phyloP scores from a whole-genome alignment of 2,329 filamentous ascomycete genomes.

The Epichloe sp. region DNA sequence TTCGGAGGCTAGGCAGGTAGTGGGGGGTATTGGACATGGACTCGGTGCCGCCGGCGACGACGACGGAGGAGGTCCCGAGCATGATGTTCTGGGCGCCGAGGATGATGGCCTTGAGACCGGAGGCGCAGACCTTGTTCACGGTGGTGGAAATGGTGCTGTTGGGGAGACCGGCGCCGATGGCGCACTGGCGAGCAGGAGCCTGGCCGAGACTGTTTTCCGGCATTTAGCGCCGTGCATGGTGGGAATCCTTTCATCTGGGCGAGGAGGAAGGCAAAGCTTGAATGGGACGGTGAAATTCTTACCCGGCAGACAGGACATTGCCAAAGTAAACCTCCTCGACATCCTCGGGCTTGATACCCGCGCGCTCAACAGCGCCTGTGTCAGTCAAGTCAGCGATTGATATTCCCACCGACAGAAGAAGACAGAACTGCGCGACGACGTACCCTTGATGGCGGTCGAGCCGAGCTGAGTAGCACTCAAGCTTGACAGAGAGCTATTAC shows the following conservation, averaged over 20 bases:
- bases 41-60: constrained; percentile 90
- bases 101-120: constrained; percentile 84
- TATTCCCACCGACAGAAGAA: background rate
- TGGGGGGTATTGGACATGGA: constrained; percentile 98
- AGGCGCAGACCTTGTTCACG: constrained; percentile 98
- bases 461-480: constrained; percentile 79
- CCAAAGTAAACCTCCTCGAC: constrained; percentile 97
- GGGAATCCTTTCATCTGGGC: background rate
- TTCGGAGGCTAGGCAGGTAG: constrained; percentile 81
- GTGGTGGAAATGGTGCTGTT: constrained; percentile 76
- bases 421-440: constrained; percentile 9
- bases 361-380: constrained; percentile 66
- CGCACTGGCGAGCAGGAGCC: constrained; percentile 90
- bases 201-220: constrained; percentile 61
- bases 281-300: constrained; percentile 16
- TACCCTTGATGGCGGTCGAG: constrained; percentile 85
- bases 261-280: background rate
- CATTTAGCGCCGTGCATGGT: background rate
- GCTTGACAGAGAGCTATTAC: constrained; percentile 74
- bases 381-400: background rate
- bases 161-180: constrained; percentile 73
- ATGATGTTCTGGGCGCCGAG: constrained; percentile 95
- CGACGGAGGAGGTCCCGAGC: constrained; percentile 81
- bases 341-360: constrained; percentile 75
- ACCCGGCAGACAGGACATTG: constrained; percentile 96